Evolutionary conservation across 208 protist species (phyloP), one percentile per base, ranked within the genome.

Genomic region (Wallacemonas rigidus): DNA sequence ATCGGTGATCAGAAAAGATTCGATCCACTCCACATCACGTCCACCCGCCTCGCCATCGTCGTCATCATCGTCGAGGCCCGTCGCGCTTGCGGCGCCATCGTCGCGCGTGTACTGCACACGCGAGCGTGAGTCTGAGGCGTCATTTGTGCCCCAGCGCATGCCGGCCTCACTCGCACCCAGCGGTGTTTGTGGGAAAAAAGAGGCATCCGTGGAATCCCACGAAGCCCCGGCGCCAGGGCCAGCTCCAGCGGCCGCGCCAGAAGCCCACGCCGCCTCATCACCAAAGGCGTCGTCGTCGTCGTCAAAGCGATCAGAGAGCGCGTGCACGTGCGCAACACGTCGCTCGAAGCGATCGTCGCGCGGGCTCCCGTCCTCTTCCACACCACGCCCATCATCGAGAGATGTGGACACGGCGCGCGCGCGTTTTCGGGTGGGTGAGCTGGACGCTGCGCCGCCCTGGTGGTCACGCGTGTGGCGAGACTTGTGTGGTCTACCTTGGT

Each of bases 1-100:
- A 80, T 95, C 85, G 1, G 72, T 82, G 43, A 94, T 88, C 9
- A 86, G 71, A 38, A 91, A 95, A 1, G 89, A 93, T 53, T 90
- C 85, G 4, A 96, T 74, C 86, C 88, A 88, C 11, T 80, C 50
- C 41, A 67, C 12, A 14, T 50, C 45, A 6, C 45, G 45, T 50
- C 45, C 8, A 50, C 45, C 45, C 8, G 6, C 71, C n/a, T 68
- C 36, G 15, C 48, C 58, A 17, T 43, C 53, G 40, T 64, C 53
- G 41, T 51, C 39, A 15, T 72, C 41, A 51, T 65, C 12, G 36
- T 39, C 15, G 15, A 50, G 45, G 12, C 6, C 6, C 0, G 8
- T 12, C 8, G 6, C 45, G 8, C 8, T 50, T 6, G 45, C 12
- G 45, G 8, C 45, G 45, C 45, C 45, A 12, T 50, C 8, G 6